Evolutionary conservation across 2,329 filamentous ascomycete species (phyloP).

Genomic region (Tolypocladium ophioglossoides): DNA sequence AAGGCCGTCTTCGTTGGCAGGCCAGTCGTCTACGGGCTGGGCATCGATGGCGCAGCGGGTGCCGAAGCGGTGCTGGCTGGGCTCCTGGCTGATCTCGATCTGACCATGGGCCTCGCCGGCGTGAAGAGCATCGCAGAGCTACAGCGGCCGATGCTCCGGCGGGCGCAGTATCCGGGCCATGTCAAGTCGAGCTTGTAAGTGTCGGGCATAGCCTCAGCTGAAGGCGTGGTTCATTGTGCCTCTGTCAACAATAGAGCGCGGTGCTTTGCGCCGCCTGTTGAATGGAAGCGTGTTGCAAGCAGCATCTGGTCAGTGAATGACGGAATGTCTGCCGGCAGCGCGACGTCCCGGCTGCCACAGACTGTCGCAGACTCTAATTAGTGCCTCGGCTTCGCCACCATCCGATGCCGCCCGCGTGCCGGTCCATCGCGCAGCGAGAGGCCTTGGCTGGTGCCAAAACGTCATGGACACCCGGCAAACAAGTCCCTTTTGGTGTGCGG

Average conservation of each 20-base stretch:
- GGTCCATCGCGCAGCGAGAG: not conserved
- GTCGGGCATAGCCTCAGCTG: not conserved
- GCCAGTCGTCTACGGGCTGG: slow-evolving; percentile 25
- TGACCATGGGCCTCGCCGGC: slow-evolving; percentile 44
- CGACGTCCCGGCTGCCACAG: not conserved
- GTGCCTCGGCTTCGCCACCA: not conserved
- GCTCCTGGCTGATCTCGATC: slow-evolving; percentile 31
- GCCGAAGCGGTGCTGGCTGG: slow-evolving; percentile 44
- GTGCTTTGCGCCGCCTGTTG: not conserved
- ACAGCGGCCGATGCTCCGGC: slow-evolving; percentile 21
- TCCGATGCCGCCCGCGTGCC: not conserved
- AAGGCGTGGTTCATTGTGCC: not conserved
- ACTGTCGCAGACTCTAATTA: too few relatives aligned
- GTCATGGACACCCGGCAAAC: too few relatives aligned
- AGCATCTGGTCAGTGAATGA: not conserved
- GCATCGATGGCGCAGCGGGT: slow-evolving; percentile 27
- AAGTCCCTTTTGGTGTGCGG: too few relatives aligned
- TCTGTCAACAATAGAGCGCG: not conserved
- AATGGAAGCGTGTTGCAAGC: not conserved
- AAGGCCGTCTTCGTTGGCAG: slow-evolving; percentile 33
- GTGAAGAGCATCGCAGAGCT: slow-evolving; percentile 31
- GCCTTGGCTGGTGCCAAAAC: not conserved
- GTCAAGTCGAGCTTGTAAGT: slow-evolving; percentile 18
- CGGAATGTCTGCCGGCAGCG: not conserved
- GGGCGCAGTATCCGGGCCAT: slow-evolving; percentile 21